Base-by-base conservation (phyloP, 2,329 filamentous ascomycete genomes). In the Cladophialophora psammophila region DNA sequence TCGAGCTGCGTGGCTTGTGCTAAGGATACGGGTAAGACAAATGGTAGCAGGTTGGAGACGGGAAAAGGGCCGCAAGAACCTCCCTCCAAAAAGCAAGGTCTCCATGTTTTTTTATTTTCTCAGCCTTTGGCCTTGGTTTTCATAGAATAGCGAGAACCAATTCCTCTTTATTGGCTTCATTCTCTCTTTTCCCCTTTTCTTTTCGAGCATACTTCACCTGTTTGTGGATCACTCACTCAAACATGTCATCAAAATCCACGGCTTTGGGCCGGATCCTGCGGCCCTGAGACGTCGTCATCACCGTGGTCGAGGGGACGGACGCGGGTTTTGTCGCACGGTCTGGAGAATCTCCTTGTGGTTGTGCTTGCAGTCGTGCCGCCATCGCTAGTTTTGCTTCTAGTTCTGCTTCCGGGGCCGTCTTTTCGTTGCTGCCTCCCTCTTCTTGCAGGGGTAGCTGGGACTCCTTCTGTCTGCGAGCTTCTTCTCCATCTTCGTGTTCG, bases 401-500 rank as follows among this genome's bases (percentile, higher is more conserved):
- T 2, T 45, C 9, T 3, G 38, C 15, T 5, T 15, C 15, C 3
- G 12, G 15, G 38, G 15, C 12, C 2, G 10, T 42, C 38, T 1
- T 42, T 42, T 10, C 38, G 12, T 42, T 15, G 45, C 18, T 10
- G 45, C 18, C 8, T 3, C 26, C 45, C 8, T 5, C 13, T 26
- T 26, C 18, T 7, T 50, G 18, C 45, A 6, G 8, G 12, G 45
- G 26, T 26, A 3, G 26, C 26, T 3, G 26, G 26, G 26, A 3
- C 36, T 60, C 57, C 9, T 18, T 13, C 31, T 50, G 38, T 36
- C 12, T 26, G n/a, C 15, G 57, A 0, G 20, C 26, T 6, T 36
- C 8, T 26, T 8, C 18, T 12, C 36, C 36, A 20, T 45, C 31
- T 20, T 85, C 81, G 3, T 82, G 82, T 60, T 87, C 85, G 65